Base-by-base conservation (phyloP, 495 filamentous ascomycete species). In the Entonaema liquescens region DNA sequence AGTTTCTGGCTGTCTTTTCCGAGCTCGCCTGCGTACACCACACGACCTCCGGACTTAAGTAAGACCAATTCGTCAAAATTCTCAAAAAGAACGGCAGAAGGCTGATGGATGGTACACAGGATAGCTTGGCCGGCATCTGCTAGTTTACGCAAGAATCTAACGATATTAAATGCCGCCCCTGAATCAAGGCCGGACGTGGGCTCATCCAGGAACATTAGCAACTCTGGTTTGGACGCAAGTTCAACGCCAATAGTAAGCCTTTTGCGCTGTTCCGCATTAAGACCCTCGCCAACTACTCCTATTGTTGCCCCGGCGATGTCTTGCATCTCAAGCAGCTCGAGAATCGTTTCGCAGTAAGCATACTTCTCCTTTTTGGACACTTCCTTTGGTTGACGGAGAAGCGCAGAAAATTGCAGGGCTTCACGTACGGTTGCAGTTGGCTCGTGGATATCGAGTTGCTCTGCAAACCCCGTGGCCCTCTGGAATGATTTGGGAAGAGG, bases 381-480 rank as follows among this genome's bases (percentile, higher is more conserved):
- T 19, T 83, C 83, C 12, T 83, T 87, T 3, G 92, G 91, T 73
- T 94, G 92, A 35, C 92, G 88, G 7, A 93, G 83, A 31, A 91
- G 74, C 28, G 92, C 92, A 59, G 86, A 89, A 73, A 94, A 94
- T 12, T 82, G 77, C 2, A 94, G 80, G 25, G 91, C 90, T 55
- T 89, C 92, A 13, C 91, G 84, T 19, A 93, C 91, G 2, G 92
- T 95, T 3, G 88, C 84, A 0, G 91, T 93, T 38, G 87, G 82
- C n/a, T 93, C 82, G 75, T 93, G 92, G 2, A 95, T 84, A 83
- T 95, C 92, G 74, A 93, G 91, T 72, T 95, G 92, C 70, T 95
- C 90, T n/a, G 92, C 92, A 71, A 94, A 95, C n/a, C 92, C 92
- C 4, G 91, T 93, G 77, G 92, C 92, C 8, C 92, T 87, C 70